Evolutionary conservation across 2,329 filamentous ascomycete species (phyloP).

Genomic region (Aspergillus phoenicis): DNA sequence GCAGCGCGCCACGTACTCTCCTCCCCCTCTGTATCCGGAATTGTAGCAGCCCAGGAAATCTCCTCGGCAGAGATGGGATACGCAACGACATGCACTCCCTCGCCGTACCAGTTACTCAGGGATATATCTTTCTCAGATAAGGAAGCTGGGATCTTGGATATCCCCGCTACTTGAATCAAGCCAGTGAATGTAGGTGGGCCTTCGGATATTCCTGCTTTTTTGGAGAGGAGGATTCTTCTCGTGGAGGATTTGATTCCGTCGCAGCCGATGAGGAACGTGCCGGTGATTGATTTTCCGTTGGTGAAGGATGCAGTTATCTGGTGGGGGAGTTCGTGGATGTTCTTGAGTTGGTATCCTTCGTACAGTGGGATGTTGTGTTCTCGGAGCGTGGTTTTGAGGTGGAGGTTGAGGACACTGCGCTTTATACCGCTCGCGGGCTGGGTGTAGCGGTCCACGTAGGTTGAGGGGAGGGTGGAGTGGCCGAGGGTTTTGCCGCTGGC

Average conservation of each 20-base stretch:
- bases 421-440: neutral
- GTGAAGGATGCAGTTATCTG: neutral
- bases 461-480: neutral
- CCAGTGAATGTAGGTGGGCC: neutral
- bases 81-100: conserved; percentile 4
- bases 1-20: conserved; percentile 3
- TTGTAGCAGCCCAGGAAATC: conserved; percentile 2
- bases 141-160: neutral
- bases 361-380: neutral
- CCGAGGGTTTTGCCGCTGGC: neutral
- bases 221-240: fast-evolving
- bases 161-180: conserved; percentile 1
- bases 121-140: no score
- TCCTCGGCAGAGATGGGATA: neutral
- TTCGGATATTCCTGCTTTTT: neutral
- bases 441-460: neutral
- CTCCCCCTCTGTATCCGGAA: neutral
- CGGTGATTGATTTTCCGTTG: neutral
- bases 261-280: conserved; percentile 10
- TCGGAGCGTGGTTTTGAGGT: neutral
- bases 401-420: neutral
- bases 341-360: conserved; percentile 3
- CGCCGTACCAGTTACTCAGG: conserved; percentile 9
- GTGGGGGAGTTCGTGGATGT: neutral
- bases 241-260: conserved; percentile 9